A percentile compares a stretch with the other conserved stretches of the same genome.
Conservation (phyloP, 306 rosid genomes). For the Trifolium repens region DNA sequence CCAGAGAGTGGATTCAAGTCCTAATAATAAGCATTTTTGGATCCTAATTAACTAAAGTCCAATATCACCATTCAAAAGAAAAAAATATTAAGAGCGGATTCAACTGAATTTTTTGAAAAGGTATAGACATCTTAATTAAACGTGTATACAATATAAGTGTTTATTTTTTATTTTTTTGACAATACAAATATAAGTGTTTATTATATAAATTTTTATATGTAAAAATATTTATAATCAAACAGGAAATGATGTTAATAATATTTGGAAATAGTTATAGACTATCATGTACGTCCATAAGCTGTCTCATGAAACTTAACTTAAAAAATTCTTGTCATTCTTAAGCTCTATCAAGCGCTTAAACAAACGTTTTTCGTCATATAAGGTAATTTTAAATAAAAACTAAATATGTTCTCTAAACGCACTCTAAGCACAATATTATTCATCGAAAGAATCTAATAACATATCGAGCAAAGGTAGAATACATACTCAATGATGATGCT, state of each 20-base stretch:
- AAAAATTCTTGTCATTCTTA: too few species aligned
- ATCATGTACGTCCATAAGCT: background rate
- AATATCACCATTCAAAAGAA: background rate
- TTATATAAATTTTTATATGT: background rate
- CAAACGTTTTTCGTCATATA: too few species aligned
- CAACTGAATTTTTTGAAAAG: background rate
- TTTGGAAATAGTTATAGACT: too few species aligned
- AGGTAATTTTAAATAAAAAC: too few species aligned
- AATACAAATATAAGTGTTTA: background rate
- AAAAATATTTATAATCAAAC: background rate
- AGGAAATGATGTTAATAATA: background rate
- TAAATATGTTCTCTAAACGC: background rate
- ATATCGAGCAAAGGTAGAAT: constrained; percentile 17
- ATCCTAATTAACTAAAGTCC: constrained; percentile 4
- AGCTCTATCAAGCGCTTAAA: too few species aligned
- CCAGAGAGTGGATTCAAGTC: background rate
- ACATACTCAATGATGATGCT: constrained; percentile 39
- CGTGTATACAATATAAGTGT: too few species aligned
- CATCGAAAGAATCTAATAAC: background rate
- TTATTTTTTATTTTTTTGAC: too few species aligned
- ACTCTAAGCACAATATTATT: background rate
- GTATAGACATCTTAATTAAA: background rate
- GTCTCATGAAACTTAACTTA: background rate
- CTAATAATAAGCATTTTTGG: constrained; percentile 8
- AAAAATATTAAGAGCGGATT: background rate